Percentiles rank a stretch among this genome's conserved stretches.
These are phyloP conservation scores for Neurospora sublineolata DNA, from an alignment of 495 filamentous ascomycete genomes.

Conservation along the genomic window DNA sequence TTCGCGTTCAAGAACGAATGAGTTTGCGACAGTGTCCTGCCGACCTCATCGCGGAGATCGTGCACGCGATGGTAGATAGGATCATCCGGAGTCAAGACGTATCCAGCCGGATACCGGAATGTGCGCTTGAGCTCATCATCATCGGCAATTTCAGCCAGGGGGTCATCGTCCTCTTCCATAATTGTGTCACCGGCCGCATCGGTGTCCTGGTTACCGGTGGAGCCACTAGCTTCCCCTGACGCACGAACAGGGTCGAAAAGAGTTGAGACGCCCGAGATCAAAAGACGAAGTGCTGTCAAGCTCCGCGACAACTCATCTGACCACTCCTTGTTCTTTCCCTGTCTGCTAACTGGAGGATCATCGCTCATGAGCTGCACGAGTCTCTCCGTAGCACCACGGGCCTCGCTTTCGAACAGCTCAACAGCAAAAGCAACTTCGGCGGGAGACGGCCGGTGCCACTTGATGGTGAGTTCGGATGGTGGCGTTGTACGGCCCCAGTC, in stretches of 20 bases:
- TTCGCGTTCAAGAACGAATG: constrained; percentile 73
- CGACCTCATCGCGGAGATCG: constrained; percentile 62
- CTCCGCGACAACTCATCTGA: constrained; percentile 91
- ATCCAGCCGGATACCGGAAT: constrained; percentile 78
- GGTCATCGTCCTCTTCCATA: constrained; percentile 52
- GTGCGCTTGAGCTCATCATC: constrained; percentile 73
- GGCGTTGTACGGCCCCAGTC: constrained; percentile 71
- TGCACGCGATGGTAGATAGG: constrained; percentile 66
- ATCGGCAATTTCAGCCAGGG: constrained; percentile 55
- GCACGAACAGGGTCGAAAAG: constrained; percentile 74
- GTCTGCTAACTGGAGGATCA: constrained; percentile 74
- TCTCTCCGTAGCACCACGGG: constrained; percentile 42
- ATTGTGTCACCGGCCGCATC: constrained; percentile 33
- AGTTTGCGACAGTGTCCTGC: constrained; percentile 68
- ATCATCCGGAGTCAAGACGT: constrained; percentile 53
- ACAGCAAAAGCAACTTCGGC: constrained; percentile 82
- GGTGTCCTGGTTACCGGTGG: constrained; percentile 27
- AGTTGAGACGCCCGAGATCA: constrained; percentile 76
- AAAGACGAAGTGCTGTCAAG: constrained; percentile 69
- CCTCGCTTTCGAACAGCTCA: constrained; percentile 72
- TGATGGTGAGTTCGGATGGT: constrained; percentile 64
- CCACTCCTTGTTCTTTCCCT: constrained; percentile 96
- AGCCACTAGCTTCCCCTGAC: constrained; percentile 32
- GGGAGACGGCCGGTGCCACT: constrained; percentile 76
- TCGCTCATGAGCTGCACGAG: constrained; percentile 67